phyloP scores from a whole-genome alignment of 2,329 filamentous ascomycete genomes.

The Sclerotinia borealis region DNA sequence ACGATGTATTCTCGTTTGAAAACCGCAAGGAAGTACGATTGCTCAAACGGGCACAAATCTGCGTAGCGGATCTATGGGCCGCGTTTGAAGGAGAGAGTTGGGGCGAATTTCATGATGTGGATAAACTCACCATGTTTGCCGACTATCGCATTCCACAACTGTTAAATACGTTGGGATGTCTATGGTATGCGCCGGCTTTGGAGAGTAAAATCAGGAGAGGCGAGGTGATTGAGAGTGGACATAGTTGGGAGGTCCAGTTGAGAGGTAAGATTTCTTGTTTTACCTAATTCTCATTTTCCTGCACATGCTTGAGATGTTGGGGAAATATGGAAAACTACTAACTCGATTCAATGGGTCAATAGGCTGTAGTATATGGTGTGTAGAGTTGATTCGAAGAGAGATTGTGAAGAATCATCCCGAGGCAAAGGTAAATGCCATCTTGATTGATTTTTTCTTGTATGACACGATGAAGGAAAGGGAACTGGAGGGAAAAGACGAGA shows the following conservation, averaged over 20 bases:
- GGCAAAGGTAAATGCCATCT: conserved; percentile 71
- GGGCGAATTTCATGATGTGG: conserved; percentile 82
- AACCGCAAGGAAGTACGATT: conserved; percentile 68
- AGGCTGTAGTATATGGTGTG: conserved; percentile 93
- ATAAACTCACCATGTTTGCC: conserved; percentile 97
- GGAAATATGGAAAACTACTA: background rate
- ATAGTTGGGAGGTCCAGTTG: conserved; percentile 78
- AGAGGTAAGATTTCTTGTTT: conserved; percentile 49
- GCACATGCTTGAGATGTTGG: background rate
- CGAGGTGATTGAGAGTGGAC: conserved; percentile 62
- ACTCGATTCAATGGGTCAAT: background rate
- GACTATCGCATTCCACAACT: conserved; percentile 97
- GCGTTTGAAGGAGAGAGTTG: conserved; percentile 78
- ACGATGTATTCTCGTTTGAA: conserved; percentile 72
- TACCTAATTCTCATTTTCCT: background rate
- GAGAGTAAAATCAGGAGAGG: conserved; percentile 62
- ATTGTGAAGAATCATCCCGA: conserved; percentile 70
- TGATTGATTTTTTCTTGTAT: conserved; percentile 97
- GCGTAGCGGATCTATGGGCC: conserved; percentile 94
- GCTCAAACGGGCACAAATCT: conserved; percentile 90
- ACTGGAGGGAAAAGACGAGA: conserved; percentile 48
- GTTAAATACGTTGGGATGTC: conserved; percentile 71
- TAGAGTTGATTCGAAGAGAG: conserved; percentile 79
- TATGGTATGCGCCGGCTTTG: conserved; percentile 78
- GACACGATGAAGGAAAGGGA: conserved; percentile 89